Evolutionary conservation across 2,329 filamentous ascomycete genomes (phyloP), one percentile per base, ranked within the genome.

Genomic region (Leptographium galeiforme): DNA sequence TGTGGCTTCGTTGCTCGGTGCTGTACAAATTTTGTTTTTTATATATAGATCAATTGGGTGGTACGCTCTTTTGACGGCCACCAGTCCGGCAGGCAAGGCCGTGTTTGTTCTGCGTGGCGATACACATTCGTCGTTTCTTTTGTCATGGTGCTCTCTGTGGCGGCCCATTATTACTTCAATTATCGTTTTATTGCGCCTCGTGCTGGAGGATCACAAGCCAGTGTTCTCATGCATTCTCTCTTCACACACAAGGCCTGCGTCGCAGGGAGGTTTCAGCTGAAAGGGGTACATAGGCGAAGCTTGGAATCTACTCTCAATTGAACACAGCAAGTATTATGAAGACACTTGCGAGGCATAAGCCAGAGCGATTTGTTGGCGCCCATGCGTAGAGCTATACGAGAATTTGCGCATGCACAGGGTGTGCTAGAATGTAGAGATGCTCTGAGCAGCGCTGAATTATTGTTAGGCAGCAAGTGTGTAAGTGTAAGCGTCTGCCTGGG

Each of bases 1-100:
- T 11, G 46, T 39, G 14, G n/a, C 36, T 49, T n/a, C n/a, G 30
- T 34, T 43, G 36, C 10, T 44, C 32, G 33, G 18, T 19, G 44
- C 14, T 51, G 33, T 51, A 36, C 40, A 19, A 39, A 34, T 44
- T 16, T 11, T n/a, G 11, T 44, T 33, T 11, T 18, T 34, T 43
- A 14, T 46, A 38, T 14, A 47, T 32, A 43, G 33, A 53, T 53
- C 48, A 46, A 53, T 44, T 53, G 46, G 51, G 38, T 53, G 51
- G 51, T n/a, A 45, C 12, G 34, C 34, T 43, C 44, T 10, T 38
- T 46, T 38, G 45, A 47, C 32, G 16, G 19, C 44, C 51, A 39
- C 30, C 51, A 33, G 44, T 48, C 34, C 16, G 44, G 44, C 51
- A 43, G 25, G 43, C 36, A 18, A 11, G 48, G 16, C 4, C 7